Percentiles rank a stretch among this genome's conserved stretches.
phyloP scores from a whole-genome alignment of 148 eudicot species.

The Pouteria glomerata region DNA sequence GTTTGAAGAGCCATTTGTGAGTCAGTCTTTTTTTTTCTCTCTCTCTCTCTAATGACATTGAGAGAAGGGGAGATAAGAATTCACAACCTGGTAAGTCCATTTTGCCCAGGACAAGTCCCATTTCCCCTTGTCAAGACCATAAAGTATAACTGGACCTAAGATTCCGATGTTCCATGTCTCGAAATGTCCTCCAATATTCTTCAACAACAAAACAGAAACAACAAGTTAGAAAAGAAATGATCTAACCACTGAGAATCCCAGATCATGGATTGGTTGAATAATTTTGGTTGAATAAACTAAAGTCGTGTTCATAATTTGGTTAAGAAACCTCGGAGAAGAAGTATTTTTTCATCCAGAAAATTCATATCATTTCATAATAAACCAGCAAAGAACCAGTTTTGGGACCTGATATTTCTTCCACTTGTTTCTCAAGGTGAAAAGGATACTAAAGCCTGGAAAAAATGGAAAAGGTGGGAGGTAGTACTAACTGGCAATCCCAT shows the following conservation, averaged over 20 bases:
- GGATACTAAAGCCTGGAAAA: background rate
- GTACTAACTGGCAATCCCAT: slow-evolving; percentile 43
- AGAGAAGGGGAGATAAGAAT: background rate
- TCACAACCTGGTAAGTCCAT: slow-evolving; percentile 33
- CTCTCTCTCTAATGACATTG: background rate
- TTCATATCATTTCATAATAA: too few relatives aligned
- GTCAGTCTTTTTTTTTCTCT: too few relatives aligned
- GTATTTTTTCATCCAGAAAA: too few relatives aligned
- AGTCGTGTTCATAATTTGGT: too few relatives aligned
- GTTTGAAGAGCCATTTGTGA: background rate
- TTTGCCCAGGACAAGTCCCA: slow-evolving; percentile 30
- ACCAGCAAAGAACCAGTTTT: too few relatives aligned
- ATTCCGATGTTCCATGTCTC: slow-evolving; percentile 19
- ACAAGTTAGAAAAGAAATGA: background rate
- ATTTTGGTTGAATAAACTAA: too few relatives aligned
- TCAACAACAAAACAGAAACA: background rate
- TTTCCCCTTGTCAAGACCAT: slow-evolving; percentile 31
- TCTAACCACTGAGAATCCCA: background rate
- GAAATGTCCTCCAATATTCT: background rate
- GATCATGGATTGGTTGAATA: too few relatives aligned
- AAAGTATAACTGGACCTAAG: slow-evolving; percentile 30
- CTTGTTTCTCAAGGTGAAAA: background rate
- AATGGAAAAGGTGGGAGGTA: background rate
- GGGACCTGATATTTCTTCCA: background rate
- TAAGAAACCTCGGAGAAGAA: too few relatives aligned